A percentile compares a stretch with the other conserved stretches of the same genome.
These are phyloP conservation scores for Funneliformis geosporum DNA, from an alignment of 192 early-diverging fungal species.

Conservation along the genomic window DNA sequence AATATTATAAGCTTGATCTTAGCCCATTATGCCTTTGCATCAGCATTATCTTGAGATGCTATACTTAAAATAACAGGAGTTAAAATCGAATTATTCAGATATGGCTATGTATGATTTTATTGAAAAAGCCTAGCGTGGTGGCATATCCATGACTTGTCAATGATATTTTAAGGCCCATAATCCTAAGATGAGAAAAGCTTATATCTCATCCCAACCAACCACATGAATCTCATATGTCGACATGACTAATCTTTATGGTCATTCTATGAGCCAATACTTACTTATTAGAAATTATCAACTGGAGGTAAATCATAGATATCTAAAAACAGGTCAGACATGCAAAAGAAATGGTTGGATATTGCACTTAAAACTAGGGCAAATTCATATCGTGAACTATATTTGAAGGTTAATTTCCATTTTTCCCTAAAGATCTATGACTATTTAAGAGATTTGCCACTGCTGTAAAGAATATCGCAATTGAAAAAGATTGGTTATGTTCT, in stretches of 20 bases:
- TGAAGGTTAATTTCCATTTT: conserved; percentile 12
- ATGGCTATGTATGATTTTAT: neutral
- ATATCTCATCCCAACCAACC: too few relatives aligned
- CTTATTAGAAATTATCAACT: conserved; percentile 17
- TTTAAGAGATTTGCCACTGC: conserved; percentile 7
- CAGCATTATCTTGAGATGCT: neutral
- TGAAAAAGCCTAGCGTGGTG: neutral
- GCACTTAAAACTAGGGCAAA: conserved; percentile 6
- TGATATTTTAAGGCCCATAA: neutral
- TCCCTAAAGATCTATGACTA: neutral
- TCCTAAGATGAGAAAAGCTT: neutral
- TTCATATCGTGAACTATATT: neutral
- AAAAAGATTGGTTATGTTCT: neutral
- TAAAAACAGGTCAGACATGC: neutral
- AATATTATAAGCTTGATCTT: neutral
- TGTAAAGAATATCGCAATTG: conserved; percentile 14
- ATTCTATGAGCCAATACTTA: conserved; percentile 8
- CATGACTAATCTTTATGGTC: conserved; percentile 9
- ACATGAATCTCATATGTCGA: conserved; percentile 16
- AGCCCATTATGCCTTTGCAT: neutral
- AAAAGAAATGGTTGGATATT: neutral
- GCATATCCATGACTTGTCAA: neutral
- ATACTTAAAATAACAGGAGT: neutral
- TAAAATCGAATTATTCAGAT: neutral
- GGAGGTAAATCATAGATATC: neutral